phyloP scores from a whole-genome alignment of 2,329 filamentous ascomycete species.

The Aspergillus phoenicis region DNA sequence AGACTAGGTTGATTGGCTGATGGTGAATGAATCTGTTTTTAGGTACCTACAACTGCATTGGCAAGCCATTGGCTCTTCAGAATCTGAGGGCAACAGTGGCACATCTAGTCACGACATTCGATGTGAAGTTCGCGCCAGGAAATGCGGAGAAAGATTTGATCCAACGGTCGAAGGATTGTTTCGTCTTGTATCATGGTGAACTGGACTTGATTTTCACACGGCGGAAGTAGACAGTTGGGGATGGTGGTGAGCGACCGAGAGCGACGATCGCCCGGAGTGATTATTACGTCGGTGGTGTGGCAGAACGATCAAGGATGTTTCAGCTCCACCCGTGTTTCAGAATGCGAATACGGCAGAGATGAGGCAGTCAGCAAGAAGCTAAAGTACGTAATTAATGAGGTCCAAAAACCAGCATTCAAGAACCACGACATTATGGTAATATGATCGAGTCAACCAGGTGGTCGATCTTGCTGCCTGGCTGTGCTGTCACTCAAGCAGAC shows the following conservation, averaged over 20 bases:
- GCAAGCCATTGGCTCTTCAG: conserved; percentile 40
- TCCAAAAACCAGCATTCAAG: neutral
- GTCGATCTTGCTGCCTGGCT: neutral
- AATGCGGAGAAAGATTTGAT: conserved; percentile 38
- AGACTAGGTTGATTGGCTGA: no score
- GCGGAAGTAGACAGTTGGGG: neutral
- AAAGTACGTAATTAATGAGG: neutral
- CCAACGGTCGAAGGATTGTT: conserved; percentile 39
- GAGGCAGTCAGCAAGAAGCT: no score
- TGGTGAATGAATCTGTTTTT: neutral
- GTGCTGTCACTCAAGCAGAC: neutral
- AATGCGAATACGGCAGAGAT: neutral
- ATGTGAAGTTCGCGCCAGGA: conserved; percentile 40
- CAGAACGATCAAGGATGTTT: neutral
- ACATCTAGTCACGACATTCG: conserved; percentile 37
- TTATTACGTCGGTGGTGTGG: conserved; percentile 1
- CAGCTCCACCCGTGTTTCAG: conserved; percentile 4
- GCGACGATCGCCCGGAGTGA: neutral
- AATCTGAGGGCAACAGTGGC: conserved; percentile 40
- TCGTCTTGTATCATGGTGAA: conserved; percentile 31
- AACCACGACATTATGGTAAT: neutral
- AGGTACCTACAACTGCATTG: conserved; percentile 42
- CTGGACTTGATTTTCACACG: conserved; percentile 22
- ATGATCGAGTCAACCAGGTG: neutral
- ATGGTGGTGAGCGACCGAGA: neutral